Evolutionary conservation across 495 filamentous ascomycete genomes (phyloP), one percentile per base, ranked within the genome.

Genomic region (Daldinia childiae): DNA sequence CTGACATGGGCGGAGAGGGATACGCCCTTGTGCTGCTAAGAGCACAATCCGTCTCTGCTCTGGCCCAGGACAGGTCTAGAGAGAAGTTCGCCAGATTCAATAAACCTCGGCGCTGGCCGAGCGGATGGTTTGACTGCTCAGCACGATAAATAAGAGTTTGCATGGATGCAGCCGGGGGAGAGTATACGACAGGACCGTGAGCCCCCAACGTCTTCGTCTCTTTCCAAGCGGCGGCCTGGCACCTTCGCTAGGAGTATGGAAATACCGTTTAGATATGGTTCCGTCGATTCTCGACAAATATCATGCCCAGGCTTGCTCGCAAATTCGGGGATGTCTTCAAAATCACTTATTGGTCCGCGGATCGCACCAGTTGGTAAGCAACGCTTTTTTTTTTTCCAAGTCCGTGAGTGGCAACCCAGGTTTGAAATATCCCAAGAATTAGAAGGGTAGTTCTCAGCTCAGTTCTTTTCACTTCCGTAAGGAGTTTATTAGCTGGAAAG

Each of bases 1-100:
- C 89, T 87, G 92, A 93, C 92, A 94, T 94, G 87, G 90, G 90
- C 87, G 90, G 90, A 85, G 90, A 90, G 82, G 88, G 87, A 80
- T 91, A 87, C 80, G 89, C 89, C 87, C 86, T 84, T 73, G 78
- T 83, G 74, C 76, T 60, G 71, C 76, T 81, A 86, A 87, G 83
- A 88, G 80, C 82, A 85, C 85, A 85, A 83, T 85, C 88, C 79
- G 86, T 87, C 86, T 88, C 90, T 88, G 85, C 83, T 84, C 84
- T 82, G 79, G 87, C 83, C 85, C 88, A 87, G 79, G 86, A 84
- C 81, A 90, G 84, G 84, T 91, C 90, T 77, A 92, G 88, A 80
- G 87, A 82, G 76, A 89, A 87, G 81, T 86, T 86, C 78, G 89
- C 87, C 78, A 89, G 86, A 79, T 90, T 88, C 77, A 83, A 82